Percentiles rank a stretch among this genome's conserved stretches.
Conservation (phyloP, 768 basidiomycete genomes). For the Collybiopsis luxurians region DNA sequence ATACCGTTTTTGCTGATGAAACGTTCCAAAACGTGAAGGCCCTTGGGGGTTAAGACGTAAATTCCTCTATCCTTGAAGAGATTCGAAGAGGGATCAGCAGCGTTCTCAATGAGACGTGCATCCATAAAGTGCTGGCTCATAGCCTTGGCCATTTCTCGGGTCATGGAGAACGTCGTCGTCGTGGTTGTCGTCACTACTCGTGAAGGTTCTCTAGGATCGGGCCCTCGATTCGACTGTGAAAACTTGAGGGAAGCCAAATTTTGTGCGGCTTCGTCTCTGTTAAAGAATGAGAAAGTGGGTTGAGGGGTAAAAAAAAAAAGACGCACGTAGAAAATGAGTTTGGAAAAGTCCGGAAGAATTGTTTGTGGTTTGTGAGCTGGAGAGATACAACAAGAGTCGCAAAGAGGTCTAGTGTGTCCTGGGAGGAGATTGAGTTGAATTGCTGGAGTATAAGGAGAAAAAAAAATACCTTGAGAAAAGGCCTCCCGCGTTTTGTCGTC, state of each 20-base stretch:
- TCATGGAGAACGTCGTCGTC: conserved; percentile 99
- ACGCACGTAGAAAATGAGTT: conserved; percentile 96
- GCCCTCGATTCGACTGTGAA: conserved; percentile 97
- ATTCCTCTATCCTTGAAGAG: conserved; percentile 98
- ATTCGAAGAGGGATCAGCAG: conserved; percentile 81
- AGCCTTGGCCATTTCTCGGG: conserved; percentile 98
- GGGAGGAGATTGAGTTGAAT: neutral
- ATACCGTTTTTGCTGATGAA: conserved; percentile 99
- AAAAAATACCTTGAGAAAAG: conserved; percentile 78
- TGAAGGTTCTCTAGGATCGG: conserved; percentile 96
- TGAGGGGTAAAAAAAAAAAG: conserved; percentile 11
- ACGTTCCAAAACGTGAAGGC: conserved; percentile 97
- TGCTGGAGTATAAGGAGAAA: conserved; percentile 12
- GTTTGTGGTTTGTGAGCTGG: conserved; percentile 83
- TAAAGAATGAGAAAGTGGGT: conserved; percentile 13
- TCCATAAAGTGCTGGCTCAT: conserved; percentile 99
- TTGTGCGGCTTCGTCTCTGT: conserved; percentile 91
- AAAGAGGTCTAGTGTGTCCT: conserved; percentile 99
- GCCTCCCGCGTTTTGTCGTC: conserved; percentile 93
- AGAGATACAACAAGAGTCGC: conserved; percentile 95
- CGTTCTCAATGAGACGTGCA: conserved; percentile 95
- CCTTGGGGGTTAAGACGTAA: conserved; percentile 94
- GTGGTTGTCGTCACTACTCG: conserved; percentile 99
- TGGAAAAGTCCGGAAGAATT: conserved; percentile 93
- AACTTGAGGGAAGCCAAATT: conserved; percentile 97